Evolutionary conservation across 2,329 filamentous ascomycete species (phyloP), one percentile per base, ranked within the genome.

Genomic region (Clonostachys byssicola): DNA sequence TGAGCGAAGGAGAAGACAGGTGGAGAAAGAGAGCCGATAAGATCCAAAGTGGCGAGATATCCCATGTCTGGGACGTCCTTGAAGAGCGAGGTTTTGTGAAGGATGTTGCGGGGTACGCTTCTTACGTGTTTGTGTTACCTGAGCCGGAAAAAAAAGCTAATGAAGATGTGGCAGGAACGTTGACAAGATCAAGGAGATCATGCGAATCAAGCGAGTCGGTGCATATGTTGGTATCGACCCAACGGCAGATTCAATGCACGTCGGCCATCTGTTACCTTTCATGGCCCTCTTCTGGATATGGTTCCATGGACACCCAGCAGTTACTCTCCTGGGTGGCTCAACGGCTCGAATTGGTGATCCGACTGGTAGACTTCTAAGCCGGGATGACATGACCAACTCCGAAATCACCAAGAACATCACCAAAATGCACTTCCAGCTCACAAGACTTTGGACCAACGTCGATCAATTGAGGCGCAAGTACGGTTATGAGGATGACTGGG

Each of bases 281-380:
- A 94, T 94, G 89, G 81, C 87, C 14, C 72, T 92, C 20, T 91
- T 90, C 68, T 92, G 88, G 86, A 79, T 92, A 72, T 90, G 89
- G 68, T 73, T 91, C 53, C 75, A 91, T 60, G 89, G 89, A 20
- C 85, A 86, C 62, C 73, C 79, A 34, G 76, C 85, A 23, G 72
- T 88, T 44, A 84, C 80, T 38, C 71, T 94, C 47, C 62, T 91
- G 48, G 88, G 88, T 42, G 85, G 86, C 55, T 84, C 86, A 13
- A 95, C 89, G 5, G 86, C 84, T 39, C 83, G 85, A 57, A 81
- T 94, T 44, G 89, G 89, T 43, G 89, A 94, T 57, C 89, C 89
- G 2, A 89, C 83, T 4, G 89, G 78, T 51, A 79, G 89, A 36
- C 69, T 87, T 13, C 73, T 77, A 23, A 81, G 75, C 45, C 79